Conservation (phyloP, 495 filamentous ascomycete genomes). For the Cercophora sp. region DNA sequence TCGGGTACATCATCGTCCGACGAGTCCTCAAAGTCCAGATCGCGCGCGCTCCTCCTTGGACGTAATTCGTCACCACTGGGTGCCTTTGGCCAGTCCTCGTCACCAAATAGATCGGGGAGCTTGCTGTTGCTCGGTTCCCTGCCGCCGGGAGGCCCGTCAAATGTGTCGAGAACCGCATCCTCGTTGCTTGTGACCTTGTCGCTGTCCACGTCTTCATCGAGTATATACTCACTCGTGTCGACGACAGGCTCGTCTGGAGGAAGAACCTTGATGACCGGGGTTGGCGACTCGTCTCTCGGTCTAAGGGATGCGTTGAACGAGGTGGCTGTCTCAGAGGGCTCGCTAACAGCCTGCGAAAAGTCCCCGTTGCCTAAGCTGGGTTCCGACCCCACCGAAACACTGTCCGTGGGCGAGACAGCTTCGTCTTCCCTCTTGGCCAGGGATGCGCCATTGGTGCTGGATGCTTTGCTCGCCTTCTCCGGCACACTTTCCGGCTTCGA, state of each 20-base stretch:
- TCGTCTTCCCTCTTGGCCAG: too few relatives aligned
- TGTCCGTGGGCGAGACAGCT: background rate
- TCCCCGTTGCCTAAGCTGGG: background rate
- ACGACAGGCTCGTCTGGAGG: conserved; percentile 16
- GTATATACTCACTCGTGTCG: background rate
- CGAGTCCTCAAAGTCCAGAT: conserved; percentile 19
- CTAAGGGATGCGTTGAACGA: conserved; percentile 8
- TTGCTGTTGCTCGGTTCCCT: background rate
- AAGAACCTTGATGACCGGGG: conserved; percentile 24
- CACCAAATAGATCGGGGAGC: background rate
- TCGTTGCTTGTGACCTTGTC: background rate
- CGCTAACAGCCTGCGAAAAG: background rate
- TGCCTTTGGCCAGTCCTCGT: too few relatives aligned
- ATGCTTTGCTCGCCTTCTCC: background rate
- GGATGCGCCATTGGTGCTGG: background rate
- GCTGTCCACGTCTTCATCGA: background rate
- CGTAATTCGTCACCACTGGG: too few relatives aligned
- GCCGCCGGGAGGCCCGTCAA: conserved; percentile 5
- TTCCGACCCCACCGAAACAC: background rate
- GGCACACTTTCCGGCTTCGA: background rate
- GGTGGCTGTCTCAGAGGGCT: conserved; percentile 6
- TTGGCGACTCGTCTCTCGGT: conserved; percentile 1
- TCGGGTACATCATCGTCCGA: conserved; percentile 15
- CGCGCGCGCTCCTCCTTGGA: too few relatives aligned
- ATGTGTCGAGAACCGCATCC: background rate